Evolutionary conservation across 768 basidiomycete genomes (phyloP).

Genomic region (Brasilioporus rufonigricans): DNA sequence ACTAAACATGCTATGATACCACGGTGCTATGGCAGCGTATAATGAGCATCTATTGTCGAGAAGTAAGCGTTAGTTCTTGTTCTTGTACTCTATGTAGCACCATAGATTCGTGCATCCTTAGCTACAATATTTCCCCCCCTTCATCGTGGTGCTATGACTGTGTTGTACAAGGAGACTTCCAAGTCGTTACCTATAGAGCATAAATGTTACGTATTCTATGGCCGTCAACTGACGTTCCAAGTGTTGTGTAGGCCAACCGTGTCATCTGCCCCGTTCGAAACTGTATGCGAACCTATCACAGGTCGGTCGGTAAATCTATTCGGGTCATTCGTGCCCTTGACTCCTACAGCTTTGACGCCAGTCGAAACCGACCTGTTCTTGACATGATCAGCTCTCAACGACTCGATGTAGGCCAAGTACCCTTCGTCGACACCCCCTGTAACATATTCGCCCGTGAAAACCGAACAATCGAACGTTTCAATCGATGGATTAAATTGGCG

Average conservation of each 20-base stretch:
- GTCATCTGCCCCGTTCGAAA: constrained; percentile 64
- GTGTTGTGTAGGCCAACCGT: constrained; percentile 80
- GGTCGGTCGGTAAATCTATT: constrained; percentile 19
- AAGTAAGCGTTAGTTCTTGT: not conserved
- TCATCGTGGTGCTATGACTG: constrained; percentile 8
- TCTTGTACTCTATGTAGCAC: constrained; percentile 14
- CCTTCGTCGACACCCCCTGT: constrained; percentile 87
- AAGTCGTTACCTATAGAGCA: not conserved
- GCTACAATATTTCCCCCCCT: not conserved
- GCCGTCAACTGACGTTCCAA: constrained; percentile 45
- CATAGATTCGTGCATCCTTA: constrained; percentile 12
- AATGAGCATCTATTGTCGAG: constrained; percentile 6
- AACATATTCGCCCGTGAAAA: constrained; percentile 96
- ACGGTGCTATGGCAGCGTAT: not conserved
- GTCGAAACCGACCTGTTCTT: constrained; percentile 49
- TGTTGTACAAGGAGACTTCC: not conserved
- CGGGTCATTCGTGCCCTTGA: constrained; percentile 29
- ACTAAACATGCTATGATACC: not conserved
- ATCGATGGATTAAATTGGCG: constrained; percentile 80
- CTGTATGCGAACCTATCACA: constrained; percentile 37
- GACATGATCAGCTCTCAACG: constrained; percentile 76
- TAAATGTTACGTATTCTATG: not conserved
- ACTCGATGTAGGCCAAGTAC: constrained; percentile 77
- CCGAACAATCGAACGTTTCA: constrained; percentile 87
- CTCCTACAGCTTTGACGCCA: constrained; percentile 34